phyloP scores from a whole-genome alignment of 1,284 basidiomycete species.

The Pisolithus thermaeus region DNA sequence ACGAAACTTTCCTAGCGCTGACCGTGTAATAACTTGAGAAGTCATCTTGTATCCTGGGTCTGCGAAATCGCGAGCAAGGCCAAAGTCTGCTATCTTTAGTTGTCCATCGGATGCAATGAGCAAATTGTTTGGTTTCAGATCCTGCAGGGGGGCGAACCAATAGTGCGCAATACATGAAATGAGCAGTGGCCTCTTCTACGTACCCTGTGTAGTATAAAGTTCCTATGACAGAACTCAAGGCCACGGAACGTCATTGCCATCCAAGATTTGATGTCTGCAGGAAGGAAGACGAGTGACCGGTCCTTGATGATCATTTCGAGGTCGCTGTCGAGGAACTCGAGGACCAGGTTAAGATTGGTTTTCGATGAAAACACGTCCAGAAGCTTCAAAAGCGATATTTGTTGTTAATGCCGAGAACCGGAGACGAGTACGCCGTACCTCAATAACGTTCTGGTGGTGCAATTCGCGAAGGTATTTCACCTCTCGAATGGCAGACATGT shows the following conservation, averaged over 20 bases:
- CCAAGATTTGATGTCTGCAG: conserved; percentile 98
- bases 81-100: conserved; percentile 98
- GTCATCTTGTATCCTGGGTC: conserved; percentile 97
- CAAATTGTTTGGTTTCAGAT: conserved; percentile 98
- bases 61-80: conserved; percentile 92
- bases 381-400: conserved; percentile 48
- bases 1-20: conserved; percentile 11
- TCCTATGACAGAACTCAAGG: conserved; percentile 94
- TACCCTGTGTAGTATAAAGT: conserved; percentile 87
- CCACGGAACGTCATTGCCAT: conserved; percentile 97
- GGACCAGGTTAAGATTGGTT: conserved; percentile 93
- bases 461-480: conserved; percentile 96
- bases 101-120: conserved; percentile 88
- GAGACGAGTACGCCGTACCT: conserved; percentile 41
- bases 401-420: not conserved
- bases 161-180: conserved; percentile 3
- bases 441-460: conserved; percentile 93
- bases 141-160: conserved; percentile 45
- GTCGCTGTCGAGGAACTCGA: conserved; percentile 97
- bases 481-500: conserved; percentile 98
- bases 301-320: conserved; percentile 97
- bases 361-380: conserved; percentile 97
- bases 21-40: conserved; percentile 95
- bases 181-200: not conserved
- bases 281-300: conserved; percentile 83